Conservation (phyloP, 768 basidiomycete species). For the Leccinum olivaceopallidum region DNA sequence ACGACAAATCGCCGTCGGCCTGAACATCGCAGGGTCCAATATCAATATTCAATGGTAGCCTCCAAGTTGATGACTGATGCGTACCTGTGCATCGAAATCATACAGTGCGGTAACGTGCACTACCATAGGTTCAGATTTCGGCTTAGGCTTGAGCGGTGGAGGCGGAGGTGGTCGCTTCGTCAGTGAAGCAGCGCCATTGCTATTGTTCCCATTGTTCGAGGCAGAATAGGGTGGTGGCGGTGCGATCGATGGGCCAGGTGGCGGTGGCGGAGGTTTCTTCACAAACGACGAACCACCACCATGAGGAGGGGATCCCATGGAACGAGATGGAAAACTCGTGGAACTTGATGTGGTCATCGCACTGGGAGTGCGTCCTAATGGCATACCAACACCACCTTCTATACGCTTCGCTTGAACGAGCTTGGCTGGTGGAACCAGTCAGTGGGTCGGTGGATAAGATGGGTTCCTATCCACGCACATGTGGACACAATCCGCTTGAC, state of each 20-base stretch:
- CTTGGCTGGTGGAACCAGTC: conserved; percentile 47
- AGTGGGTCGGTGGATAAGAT: background rate
- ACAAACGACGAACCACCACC: conserved; percentile 33
- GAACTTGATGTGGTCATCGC: conserved; percentile 29
- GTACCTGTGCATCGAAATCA: conserved; percentile 88
- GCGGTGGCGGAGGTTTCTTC: conserved; percentile 45
- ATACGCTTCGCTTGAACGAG: conserved; percentile 59
- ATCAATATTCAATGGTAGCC: background rate
- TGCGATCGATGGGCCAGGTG: conserved; percentile 32
- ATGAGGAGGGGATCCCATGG: conserved; percentile 25
- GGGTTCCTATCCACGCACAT: conserved; percentile 54
- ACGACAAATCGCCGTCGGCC: conserved; percentile 92
- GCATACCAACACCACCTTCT: conserved; percentile 33
- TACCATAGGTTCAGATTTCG: conserved; percentile 59
- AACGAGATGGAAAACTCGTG: conserved; percentile 25
- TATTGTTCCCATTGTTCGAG: conserved; percentile 17
- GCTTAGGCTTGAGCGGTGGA: conserved; percentile 88
- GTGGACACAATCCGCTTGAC: conserved; percentile 84
- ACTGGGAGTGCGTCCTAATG: conserved; percentile 35
- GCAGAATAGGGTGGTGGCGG: conserved; percentile 45
- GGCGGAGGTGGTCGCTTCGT: conserved; percentile 87
- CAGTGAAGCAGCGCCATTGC: conserved; percentile 33
- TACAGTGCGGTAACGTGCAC: conserved; percentile 92
- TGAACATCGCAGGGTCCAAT: conserved; percentile 27
- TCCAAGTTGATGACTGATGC: conserved; percentile 12